Base-by-base conservation (phyloP, 2,329 filamentous ascomycete species). In the Fusarium pseudograminearum region DNA sequence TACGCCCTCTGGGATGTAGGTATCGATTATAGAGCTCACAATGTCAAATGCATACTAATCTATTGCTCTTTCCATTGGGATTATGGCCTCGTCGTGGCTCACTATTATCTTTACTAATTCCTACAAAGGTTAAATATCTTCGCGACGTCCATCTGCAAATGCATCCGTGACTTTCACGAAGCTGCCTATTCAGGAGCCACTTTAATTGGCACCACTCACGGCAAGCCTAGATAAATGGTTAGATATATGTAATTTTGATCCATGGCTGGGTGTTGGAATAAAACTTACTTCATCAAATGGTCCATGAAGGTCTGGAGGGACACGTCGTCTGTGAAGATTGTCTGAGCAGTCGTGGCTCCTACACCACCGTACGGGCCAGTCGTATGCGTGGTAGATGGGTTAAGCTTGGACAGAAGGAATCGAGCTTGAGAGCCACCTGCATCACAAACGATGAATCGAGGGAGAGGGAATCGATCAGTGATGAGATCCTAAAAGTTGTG, bases 221-320 rank as follows among this genome's bases (percentile, higher is more conserved):
- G 88, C 88, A 78, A 90, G 80, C 75, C 87, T 86, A 51, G 33
- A 60, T 36, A 22, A 14, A 59, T 22, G 15, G 40, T 60, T 26
- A 57, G 48, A 20, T 6, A 38, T 14, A n/a, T 45, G 12, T 22
- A 28, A 30, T 18, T 28, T 28, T 12, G 5, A n/a, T 15, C 34
- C 36, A n/a, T 38, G 24, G 15, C 42, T 22, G 12, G 12, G 31
- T 4, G n/a, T 34, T 11, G 24, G 31, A 31, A n/a, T 18, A 24
- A 22, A 26, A 62, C 60, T 18, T 85, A 94, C 93, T 99, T 99
- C 96, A 99, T 99, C 79, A 99, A 84, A 82, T 98, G 94, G 76
- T 99, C 96, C 96, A 99, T 99, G 79, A 99, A 99, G 2, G 95
- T 98, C 81, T 98, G 95, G 78, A 99, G 84, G 57, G 94, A 98